phyloP scores from a whole-genome alignment of 768 basidiomycete species.

The Neoboletus magnificus region DNA sequence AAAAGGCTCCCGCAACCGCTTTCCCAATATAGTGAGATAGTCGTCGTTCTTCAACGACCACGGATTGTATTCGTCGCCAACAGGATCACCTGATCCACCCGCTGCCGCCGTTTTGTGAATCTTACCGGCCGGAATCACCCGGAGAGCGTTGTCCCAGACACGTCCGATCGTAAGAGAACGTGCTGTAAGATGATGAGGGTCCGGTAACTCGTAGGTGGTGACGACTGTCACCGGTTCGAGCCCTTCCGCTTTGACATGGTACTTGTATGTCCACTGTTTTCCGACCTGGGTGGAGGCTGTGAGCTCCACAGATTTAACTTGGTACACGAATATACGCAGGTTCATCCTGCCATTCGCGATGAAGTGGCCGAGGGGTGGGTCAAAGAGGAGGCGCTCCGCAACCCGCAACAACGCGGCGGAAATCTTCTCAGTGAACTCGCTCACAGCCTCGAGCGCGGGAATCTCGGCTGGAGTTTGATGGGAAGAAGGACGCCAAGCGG shows the following conservation, averaged over 20 bases:
- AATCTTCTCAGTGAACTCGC: slow-evolving; percentile 14
- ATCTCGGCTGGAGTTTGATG: not conserved
- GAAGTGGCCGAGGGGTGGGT: slow-evolving; percentile 28
- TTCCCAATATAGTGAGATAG: slow-evolving; percentile 7
- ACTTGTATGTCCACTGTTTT: slow-evolving; percentile 14
- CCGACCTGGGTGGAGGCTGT: slow-evolving; percentile 2
- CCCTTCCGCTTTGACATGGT: slow-evolving; percentile 19
- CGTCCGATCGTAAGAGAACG: slow-evolving; percentile 18
- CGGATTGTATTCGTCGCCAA: slow-evolving; percentile 1
- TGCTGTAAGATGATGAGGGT: not conserved
- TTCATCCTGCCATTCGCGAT: slow-evolving; percentile 32
- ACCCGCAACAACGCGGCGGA: slow-evolving; percentile 12
- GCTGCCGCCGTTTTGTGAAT: not conserved
- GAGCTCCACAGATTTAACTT: slow-evolving; percentile 14
- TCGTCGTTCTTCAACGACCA: slow-evolving; percentile 15
- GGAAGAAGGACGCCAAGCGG: slow-evolving; percentile 6
- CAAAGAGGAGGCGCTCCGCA: slow-evolving; percentile 18
- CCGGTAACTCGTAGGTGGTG: slow-evolving; percentile 11
- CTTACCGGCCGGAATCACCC: not conserved
- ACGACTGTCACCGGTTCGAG: slow-evolving; percentile 16
- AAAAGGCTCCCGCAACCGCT: slow-evolving; percentile 20
- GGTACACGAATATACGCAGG: slow-evolving; percentile 23
- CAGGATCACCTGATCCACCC: not conserved
- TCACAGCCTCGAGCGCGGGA: slow-evolving; percentile 13
- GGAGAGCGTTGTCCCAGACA: slow-evolving; percentile 24